Evolutionary conservation across 768 basidiomycete genomes (phyloP), one percentile per base, ranked within the genome.

Genomic region (Amylocystis lapponica): DNA sequence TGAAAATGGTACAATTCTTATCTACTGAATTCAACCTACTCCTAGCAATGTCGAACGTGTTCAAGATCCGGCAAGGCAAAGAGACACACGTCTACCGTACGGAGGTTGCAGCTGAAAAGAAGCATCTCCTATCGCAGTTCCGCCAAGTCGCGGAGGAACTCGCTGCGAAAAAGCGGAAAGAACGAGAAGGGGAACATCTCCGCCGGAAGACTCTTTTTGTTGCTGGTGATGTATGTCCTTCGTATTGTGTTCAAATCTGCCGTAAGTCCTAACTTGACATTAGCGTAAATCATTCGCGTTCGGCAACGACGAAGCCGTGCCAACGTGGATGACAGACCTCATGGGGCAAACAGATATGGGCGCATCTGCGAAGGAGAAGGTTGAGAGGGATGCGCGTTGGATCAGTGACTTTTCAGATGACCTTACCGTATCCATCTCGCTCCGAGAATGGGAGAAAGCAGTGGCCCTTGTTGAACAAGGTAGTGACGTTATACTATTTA

Each of bases 11-110:
- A n/a, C 5, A 11, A 22, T 27, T 10, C 31, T 13, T 5, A 31
- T 31, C 10, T 6, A 27, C 21, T 16, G 21, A 46, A 27, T 52
- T 9, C 13, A 22, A 29, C 31, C 26, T 39, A 20, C 13, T 6
- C 9, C 3, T 29, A 79, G 84, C 66, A 37, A 83, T 98, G 73
- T 90, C 84, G n/a, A 96, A 98, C 54, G 94, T 97, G 3, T 87
- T 98, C 74, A 97, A 97, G 70, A 81, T 99, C 49, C 75, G 86
- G 48, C 81, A 93, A 47, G 84, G 87, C 4, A 96, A 95, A 62
- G 95, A 98, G 62, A 88, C 88, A 1, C 84, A 93, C 58, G 92
- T 99, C 6, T 98, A 91, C 62, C 81, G 94, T 27, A 89, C 89
- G 2, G 89, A 94, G 45, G 73, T 72, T 7, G 57, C 80, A 0